Evolutionary conservation across 2,329 filamentous ascomycete species (phyloP).

Genomic region (Echinosphaeria canescens): DNA sequence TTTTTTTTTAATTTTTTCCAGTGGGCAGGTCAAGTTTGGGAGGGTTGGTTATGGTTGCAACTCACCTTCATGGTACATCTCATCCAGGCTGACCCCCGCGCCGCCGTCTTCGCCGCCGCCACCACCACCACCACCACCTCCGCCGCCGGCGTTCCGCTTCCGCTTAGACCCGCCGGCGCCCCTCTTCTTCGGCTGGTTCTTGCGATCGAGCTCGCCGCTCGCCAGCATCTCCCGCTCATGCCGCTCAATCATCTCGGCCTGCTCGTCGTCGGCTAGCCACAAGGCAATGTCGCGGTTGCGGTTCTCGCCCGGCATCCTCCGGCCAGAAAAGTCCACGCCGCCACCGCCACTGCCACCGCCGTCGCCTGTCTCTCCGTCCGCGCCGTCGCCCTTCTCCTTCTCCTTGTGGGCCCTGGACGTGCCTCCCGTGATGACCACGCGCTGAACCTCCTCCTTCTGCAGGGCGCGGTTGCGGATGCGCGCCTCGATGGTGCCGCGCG

Average conservation of each 20-base stretch:
- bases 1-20: too few relatives aligned
- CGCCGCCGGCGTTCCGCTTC: conserved; percentile 17
- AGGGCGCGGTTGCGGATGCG: conserved; percentile 90
- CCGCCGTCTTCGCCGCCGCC: conserved; percentile 15
- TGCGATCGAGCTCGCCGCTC: conserved; percentile 44
- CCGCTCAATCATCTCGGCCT: conserved; percentile 81
- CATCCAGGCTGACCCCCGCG: conserved; percentile 52
- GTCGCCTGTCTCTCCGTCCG: too few relatives aligned
- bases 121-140: conserved; percentile 1
- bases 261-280: conserved; percentile 96
- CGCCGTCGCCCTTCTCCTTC: too few relatives aligned
- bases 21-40: conserved; percentile 1
- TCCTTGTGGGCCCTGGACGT: too few relatives aligned
- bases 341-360: conserved; percentile 36
- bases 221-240: conserved; percentile 76
- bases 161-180: conserved; percentile 24
- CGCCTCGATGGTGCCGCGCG: conserved; percentile 89
- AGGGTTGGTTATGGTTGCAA: conserved; percentile 4
- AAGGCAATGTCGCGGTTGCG: conserved; percentile 95
- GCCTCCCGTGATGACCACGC: conserved; percentile 86
- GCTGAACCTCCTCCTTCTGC: conserved; percentile 97
- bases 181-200: conserved; percentile 36
- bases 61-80: conserved; percentile 99
- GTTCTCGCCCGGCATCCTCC: conserved; percentile 58
- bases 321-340: conserved; percentile 90